These are phyloP conservation scores for Mycena sp. DNA, from an alignment of 1,284 basidiomycete genomes.

Conservation along the genomic window DNA sequence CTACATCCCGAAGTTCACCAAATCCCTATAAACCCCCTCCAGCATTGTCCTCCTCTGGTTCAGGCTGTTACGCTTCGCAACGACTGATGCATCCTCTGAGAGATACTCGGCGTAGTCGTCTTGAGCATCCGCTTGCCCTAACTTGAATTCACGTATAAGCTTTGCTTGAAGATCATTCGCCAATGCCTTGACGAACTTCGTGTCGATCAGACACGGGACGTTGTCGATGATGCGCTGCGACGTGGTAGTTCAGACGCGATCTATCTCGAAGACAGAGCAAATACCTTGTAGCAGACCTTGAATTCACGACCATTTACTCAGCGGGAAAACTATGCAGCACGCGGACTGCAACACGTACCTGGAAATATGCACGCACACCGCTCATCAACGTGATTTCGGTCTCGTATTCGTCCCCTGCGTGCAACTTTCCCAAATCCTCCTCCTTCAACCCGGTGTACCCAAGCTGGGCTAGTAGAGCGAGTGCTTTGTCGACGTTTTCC, in stretches of 20 bases:
- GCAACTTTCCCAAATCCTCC: constrained; percentile 52
- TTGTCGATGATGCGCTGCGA: constrained; percentile 58
- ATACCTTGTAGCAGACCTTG: constrained; percentile 50
- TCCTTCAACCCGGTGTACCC: constrained; percentile 44
- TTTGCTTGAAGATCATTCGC: constrained; percentile 44
- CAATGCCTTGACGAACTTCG: constrained; percentile 51
- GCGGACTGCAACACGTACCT: constrained; percentile 36
- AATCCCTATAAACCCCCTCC: constrained; percentile 31
- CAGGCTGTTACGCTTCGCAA: constrained; percentile 44
- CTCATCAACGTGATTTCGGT: constrained; percentile 60
- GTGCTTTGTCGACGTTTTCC: constrained; percentile 32
- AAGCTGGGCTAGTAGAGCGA: constrained; percentile 44
- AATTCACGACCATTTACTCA: background rate
- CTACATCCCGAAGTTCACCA: background rate
- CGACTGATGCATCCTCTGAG: constrained; percentile 52
- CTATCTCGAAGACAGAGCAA: background rate
- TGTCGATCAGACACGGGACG: constrained; percentile 57
- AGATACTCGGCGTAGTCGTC: constrained; percentile 50
- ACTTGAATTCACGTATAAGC: constrained; percentile 50
- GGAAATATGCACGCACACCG: constrained; percentile 61
- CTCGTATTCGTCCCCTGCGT: constrained; percentile 52
- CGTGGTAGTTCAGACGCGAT: background rate
- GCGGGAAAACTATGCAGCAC: background rate
- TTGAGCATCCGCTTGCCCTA: constrained; percentile 47
- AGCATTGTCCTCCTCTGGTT: constrained; percentile 15